These are phyloP conservation scores for Triticum urartu DNA, from an alignment of 176 grass and related monocot genomes.

Conservation along the genomic window DNA sequence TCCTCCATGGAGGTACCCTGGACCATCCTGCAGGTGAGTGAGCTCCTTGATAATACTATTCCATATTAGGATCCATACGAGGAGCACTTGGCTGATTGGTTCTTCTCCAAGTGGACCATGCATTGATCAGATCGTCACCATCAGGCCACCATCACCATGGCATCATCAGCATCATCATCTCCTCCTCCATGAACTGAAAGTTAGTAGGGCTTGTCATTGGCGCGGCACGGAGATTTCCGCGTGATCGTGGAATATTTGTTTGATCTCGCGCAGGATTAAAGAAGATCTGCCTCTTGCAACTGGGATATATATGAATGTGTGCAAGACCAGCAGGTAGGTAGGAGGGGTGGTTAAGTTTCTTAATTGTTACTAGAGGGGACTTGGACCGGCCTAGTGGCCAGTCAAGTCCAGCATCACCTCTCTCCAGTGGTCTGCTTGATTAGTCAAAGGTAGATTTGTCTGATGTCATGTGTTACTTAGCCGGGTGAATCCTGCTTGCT, in stretches of 20 bases:
- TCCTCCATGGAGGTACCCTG: slow-evolving; percentile 12
- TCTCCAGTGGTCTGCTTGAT: neutral
- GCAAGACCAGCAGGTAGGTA: neutral
- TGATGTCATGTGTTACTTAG: neutral
- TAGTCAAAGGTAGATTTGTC: neutral
- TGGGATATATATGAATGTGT: slow-evolving; percentile 4
- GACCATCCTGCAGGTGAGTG: slow-evolving; percentile 5
- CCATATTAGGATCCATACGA: slow-evolving; percentile 31
- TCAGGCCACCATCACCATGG: slow-evolving; percentile 7
- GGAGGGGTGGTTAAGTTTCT: neutral
- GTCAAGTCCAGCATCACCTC: neutral
- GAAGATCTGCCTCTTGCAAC: slow-evolving; percentile 14
- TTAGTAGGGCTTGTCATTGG: neutral
- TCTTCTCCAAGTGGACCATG: slow-evolving; percentile 26
- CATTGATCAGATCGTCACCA: slow-evolving; percentile 9
- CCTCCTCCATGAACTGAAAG: slow-evolving; percentile 23
- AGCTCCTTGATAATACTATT: neutral
- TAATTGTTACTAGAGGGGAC: neutral
- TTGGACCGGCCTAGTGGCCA: neutral
- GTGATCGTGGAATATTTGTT: slow-evolving; percentile 32
- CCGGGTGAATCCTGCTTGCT: neutral
- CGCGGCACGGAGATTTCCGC: slow-evolving; percentile 14
- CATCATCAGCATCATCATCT: neutral
- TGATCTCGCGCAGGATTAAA: slow-evolving; percentile 31
- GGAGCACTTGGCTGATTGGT: neutral